Base-by-base conservation (phyloP, 2,329 filamentous ascomycete species). In the Cladosporium halotolerans region DNA sequence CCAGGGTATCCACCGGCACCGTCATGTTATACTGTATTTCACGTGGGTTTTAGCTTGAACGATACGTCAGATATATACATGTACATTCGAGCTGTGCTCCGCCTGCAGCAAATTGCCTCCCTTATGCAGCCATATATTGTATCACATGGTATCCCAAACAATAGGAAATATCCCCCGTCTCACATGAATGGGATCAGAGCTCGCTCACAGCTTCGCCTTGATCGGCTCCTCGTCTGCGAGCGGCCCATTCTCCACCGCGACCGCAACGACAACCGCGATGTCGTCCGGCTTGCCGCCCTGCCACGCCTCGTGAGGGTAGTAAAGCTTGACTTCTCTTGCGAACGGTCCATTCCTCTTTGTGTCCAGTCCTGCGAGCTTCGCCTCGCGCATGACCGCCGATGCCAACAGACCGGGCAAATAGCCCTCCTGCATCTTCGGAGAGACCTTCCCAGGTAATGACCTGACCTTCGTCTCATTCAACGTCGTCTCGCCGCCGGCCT, bases 281-380 rank as follows among this genome's bases (percentile, higher is more conserved):
- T 99, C 93, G 68, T 99, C 93, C 16, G 95, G 82, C 71, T 99
- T 99, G 49, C 93, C 93, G 54, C 93, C 93, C 55, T 83, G 83
- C 82, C 89, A 99, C 55, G 84, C 82, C 70, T 97, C 92, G 36
- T 85, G 77, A 0, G 93, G 92, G 62, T 88, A 95, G 66, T 88
- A 84, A 65, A 85, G 88, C 68, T 93, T 89, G 16, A 96, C 89
- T 70, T 96, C 90, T 71, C 89, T 96, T 39, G 93, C 90, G 70
- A 99, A 99, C 0, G 93, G 93, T 0, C 92, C 90, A 68, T 97
- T 88, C 49, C 88, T 75, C 64, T 86, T 89, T 45, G 79, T 81
- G 70, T 96, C 90, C 54, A 88, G 71, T 66, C 91, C 95, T 6
- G 91, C 90, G 7, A 81, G 76, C 72, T 96, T 96, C 5, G 93